Percentiles rank a stretch among this genome's conserved stretches.
Evolutionary conservation across 257 asterid genomes (phyloP).

Genomic region (Plantago elongata): DNA sequence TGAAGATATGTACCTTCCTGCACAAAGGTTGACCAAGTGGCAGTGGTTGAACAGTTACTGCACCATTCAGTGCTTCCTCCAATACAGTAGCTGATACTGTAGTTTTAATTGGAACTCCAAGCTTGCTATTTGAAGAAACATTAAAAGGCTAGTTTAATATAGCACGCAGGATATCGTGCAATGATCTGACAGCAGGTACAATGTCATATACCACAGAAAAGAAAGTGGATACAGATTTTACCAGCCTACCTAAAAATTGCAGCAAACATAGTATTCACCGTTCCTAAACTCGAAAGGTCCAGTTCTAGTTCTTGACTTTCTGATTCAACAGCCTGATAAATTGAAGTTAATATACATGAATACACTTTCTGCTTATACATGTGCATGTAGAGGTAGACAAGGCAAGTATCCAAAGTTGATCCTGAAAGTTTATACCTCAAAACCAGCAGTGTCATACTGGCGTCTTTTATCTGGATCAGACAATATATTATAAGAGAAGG

Average conservation of each 20-base stretch:
- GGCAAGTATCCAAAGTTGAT: not conserved
- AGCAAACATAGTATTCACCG: slow-evolving; percentile 94
- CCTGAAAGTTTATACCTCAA: slow-evolving; percentile 48
- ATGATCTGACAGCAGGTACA: slow-evolving; percentile 12
- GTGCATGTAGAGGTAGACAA: not conserved
- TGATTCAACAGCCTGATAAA: slow-evolving; percentile 85
- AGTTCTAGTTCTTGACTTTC: slow-evolving; percentile 92
- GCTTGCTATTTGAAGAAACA: slow-evolving; percentile 59
- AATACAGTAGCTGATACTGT: slow-evolving; percentile 90
- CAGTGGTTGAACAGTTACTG: slow-evolving; percentile 59
- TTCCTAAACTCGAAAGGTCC: slow-evolving; percentile 95
- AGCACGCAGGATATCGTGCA: slow-evolving; percentile 3
- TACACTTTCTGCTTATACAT: not conserved
- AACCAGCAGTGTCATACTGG: slow-evolving; percentile 83
- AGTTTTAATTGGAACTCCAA: slow-evolving; percentile 93
- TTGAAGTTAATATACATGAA: slow-evolving; percentile 1
- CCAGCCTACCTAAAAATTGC: slow-evolving; percentile 82
- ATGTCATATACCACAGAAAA: not conserved
- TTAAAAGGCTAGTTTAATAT: slow-evolving; percentile 13
- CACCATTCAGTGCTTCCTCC: slow-evolving; percentile 94
- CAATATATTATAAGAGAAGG: slow-evolving; percentile 87
- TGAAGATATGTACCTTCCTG: slow-evolving; percentile 54
- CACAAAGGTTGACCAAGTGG: slow-evolving; percentile 70
- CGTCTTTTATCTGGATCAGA: slow-evolving; percentile 90
- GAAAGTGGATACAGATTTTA: slow-evolving; percentile 11